These are phyloP conservation scores for Falciphora oryzae DNA, from an alignment of 2,329 filamentous ascomycete genomes.

Conservation along the genomic window DNA sequence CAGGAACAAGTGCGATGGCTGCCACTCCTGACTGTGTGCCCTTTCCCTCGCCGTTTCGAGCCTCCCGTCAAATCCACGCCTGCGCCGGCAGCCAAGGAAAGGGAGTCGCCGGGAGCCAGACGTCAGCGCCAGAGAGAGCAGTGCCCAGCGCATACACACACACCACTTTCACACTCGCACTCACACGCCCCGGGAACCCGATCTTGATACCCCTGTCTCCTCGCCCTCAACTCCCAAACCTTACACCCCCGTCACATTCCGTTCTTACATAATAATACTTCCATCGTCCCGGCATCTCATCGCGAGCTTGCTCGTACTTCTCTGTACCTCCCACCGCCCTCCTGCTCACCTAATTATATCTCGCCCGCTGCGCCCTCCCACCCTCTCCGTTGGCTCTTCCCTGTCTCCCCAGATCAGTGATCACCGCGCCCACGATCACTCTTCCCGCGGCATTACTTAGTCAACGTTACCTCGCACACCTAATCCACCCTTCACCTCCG, in stretches of 20 bases:
- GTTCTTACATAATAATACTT: slow-evolving; percentile 6
- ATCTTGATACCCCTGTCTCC: not conserved
- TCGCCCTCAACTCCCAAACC: not conserved
- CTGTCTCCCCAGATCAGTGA: not conserved
- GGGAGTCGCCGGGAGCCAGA: not conserved
- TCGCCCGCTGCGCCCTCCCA: not conserved
- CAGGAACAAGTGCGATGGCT: not conserved
- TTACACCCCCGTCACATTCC: not conserved
- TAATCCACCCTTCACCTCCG: not conserved
- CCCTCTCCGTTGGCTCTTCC: not conserved
- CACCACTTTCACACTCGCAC: not conserved
- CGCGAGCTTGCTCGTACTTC: not conserved
- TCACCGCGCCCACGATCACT: not conserved
- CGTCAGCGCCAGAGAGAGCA: not conserved
- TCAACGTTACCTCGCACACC: not conserved
- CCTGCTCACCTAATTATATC: slow-evolving; percentile 7
- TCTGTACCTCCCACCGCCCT: slow-evolving; percentile 2
- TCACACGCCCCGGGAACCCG: not conserved
- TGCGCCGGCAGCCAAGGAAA: not conserved
- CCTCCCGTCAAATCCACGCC: not conserved
- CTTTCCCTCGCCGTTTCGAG: not conserved
- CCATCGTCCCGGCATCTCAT: not conserved
- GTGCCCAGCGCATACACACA: not conserved
- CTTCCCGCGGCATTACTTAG: not conserved
- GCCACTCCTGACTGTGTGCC: not conserved